Evolutionary conservation across 345 rosid genomes (phyloP), one percentile per base, ranked within the genome.

Genomic region (Litchi chinensis): DNA sequence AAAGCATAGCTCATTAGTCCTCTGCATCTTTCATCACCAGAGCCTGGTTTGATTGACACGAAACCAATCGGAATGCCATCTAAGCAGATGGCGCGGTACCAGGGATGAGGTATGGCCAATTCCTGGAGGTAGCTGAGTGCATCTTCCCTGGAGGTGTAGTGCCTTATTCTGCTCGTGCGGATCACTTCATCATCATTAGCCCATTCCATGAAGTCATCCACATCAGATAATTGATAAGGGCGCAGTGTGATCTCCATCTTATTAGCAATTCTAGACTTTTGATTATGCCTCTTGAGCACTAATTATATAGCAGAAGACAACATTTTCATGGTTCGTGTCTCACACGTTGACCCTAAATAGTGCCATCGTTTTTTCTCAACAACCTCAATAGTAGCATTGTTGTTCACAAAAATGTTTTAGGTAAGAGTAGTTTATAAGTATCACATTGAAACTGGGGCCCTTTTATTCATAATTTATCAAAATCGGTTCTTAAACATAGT

Each of bases 181-280:
- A 88, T 21, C 37, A 92, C 92, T 11, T 81, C 80, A 21, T 76
- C 76, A 79, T 92, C 97, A 15, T 77, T 65, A 1, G 85, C 91
- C 98, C 97, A 93, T 3, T 76, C 90, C 95, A 91, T 89, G 89
- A 91, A 88, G 56, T 88, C 87, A 16, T 92, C 92, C 0, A 87
- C 6, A 71, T 92, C 93, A 26, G 87, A 79, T 63, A 21, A 10
- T 59, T 59, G 24, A 21, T 59, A 59, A 0, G 26, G 64, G 11
- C 64, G 28, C 26, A n/a, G 64, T 59, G 64, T 19, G 64, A 59
- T 59, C 26, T 59, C 28, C 64, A 21, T 59, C 64, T 59, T 9
- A 19, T 9, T 6, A 21, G 9, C 64, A 59, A 21, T 59, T 59
- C 10, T 10, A 59, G 12, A 28, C 3, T 6, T 52, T 59, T 21